Percentiles rank a stretch among this genome's conserved stretches.
Conservation (phyloP, 2,329 filamentous ascomycete genomes). For the Colletotrichum truncatum region DNA sequence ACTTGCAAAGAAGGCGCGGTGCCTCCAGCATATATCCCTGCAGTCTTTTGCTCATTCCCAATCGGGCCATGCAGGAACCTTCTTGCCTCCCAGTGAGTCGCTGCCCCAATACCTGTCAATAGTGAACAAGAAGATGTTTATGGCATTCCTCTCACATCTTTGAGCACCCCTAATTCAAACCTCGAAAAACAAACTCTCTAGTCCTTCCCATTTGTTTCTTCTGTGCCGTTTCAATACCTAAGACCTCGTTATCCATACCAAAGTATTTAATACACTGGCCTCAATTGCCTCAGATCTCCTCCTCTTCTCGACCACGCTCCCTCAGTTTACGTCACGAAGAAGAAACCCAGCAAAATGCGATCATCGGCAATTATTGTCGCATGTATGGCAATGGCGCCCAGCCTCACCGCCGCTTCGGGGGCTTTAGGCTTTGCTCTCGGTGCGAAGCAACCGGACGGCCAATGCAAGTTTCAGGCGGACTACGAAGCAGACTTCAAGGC, state of each 20-base stretch:
- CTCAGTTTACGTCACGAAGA: neutral
- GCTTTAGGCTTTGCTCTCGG: constrained; percentile 72
- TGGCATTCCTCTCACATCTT: too few species aligned
- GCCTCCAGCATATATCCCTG: constrained; percentile 8
- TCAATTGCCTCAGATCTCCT: neutral
- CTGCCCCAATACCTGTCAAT: too few species aligned
- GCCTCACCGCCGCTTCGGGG: constrained; percentile 50
- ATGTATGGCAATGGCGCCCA: constrained; percentile 31
- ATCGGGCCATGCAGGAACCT: neutral
- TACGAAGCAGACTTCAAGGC: constrained; percentile 73
- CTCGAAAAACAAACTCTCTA: neutral
- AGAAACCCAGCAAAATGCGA: neutral
- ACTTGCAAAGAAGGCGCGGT: constrained; percentile 20
- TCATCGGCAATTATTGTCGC: constrained; percentile 7
- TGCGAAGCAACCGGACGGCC: constrained; percentile 66
- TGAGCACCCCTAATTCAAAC: neutral
- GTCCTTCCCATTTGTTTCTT: too few species aligned
- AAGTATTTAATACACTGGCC: neutral
- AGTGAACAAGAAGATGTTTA: too few species aligned
- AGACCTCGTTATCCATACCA: neutral
- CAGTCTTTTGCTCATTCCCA: neutral
- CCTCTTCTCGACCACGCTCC: neutral
- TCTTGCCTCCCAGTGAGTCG: neutral
- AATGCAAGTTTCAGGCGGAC: constrained; percentile 70
- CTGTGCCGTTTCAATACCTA: too few species aligned